A percentile compares a stretch with the other conserved stretches of the same genome.
These are phyloP conservation scores for Neurospora sp. DNA, from an alignment of 495 filamentous ascomycete genomes.

Conservation along the genomic window DNA sequence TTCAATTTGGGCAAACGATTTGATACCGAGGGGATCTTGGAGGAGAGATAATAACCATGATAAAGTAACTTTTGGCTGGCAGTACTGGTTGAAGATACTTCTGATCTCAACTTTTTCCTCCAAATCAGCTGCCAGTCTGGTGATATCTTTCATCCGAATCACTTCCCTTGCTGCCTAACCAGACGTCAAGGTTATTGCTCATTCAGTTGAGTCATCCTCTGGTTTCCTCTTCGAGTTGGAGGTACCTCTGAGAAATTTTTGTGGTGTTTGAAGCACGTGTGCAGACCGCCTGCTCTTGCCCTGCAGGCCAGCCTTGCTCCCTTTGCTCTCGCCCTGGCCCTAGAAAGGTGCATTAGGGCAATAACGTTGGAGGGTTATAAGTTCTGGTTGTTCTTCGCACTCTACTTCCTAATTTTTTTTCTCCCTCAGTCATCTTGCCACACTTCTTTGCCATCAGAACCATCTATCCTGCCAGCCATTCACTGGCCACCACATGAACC, in stretches of 20 bases:
- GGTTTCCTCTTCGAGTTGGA: too few species aligned
- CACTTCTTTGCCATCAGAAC: not conserved
- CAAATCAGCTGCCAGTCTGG: too few species aligned
- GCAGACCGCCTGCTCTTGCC: not conserved
- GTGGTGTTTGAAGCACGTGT: not conserved
- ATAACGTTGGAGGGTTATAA: not conserved
- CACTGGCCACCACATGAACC: not conserved
- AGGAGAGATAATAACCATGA: too few species aligned
- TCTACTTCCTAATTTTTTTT: not conserved
- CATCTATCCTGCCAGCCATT: not conserved
- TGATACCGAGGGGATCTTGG: too few species aligned
- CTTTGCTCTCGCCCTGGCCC: not conserved
- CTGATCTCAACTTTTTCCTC: too few species aligned
- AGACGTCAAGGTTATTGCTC: too few species aligned
- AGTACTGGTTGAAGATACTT: too few species aligned
- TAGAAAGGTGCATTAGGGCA: not conserved
- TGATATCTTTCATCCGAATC: too few species aligned
- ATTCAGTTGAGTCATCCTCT: too few species aligned
- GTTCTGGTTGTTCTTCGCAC: not conserved
- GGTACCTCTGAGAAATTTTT: not conserved
- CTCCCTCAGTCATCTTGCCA: not conserved
- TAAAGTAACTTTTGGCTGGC: too few species aligned
- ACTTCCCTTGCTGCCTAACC: too few species aligned
- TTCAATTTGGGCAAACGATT: too few species aligned
- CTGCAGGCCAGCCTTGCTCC: not conserved